Conservation (phyloP, 371 early-diverging fungal species). For the Circinella umbellata region DNA sequence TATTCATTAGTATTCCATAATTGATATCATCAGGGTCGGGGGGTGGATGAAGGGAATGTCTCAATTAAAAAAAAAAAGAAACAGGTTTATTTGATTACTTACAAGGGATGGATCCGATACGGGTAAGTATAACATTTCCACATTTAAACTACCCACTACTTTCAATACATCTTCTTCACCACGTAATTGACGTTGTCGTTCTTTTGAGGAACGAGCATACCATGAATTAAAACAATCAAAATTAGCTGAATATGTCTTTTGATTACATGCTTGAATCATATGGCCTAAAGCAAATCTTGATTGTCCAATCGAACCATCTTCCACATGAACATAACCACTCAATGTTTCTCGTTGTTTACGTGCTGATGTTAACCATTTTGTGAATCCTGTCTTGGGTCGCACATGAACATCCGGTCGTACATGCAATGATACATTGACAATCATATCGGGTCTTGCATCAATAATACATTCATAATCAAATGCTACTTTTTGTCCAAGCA, state of each 20-base stretch:
- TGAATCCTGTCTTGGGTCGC: slow-evolving; percentile 36
- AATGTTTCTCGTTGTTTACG: slow-evolving; percentile 38
- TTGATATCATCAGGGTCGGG: too few species aligned
- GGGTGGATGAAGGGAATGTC: too few species aligned
- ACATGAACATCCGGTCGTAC: slow-evolving; percentile 51
- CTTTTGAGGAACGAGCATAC: slow-evolving; percentile 30
- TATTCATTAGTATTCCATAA: too few species aligned
- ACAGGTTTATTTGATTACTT: background rate
- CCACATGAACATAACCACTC: slow-evolving; percentile 45
- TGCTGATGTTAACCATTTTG: slow-evolving; percentile 35
- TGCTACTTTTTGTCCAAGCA: slow-evolving; percentile 27
- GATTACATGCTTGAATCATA: slow-evolving; percentile 47
- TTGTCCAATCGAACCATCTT: slow-evolving; percentile 52
- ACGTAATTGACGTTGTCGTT: slow-evolving; percentile 31
- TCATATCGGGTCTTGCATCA: slow-evolving; percentile 45
- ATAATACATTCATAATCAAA: slow-evolving; percentile 51
- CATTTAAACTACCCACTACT: slow-evolving; percentile 30
- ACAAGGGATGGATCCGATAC: slow-evolving; percentile 31
- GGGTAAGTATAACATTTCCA: slow-evolving; percentile 38
- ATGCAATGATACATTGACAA: slow-evolving; percentile 49
- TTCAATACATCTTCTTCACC: slow-evolving; percentile 24
- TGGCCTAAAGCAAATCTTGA: slow-evolving; percentile 45
- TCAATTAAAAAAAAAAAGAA: too few species aligned
- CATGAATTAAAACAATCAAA: slow-evolving; percentile 57
- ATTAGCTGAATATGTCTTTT: slow-evolving; percentile 38